These are phyloP conservation scores for Lonicera japonica DNA, from an alignment of 129 eudicot species.

Conservation along the genomic window DNA sequence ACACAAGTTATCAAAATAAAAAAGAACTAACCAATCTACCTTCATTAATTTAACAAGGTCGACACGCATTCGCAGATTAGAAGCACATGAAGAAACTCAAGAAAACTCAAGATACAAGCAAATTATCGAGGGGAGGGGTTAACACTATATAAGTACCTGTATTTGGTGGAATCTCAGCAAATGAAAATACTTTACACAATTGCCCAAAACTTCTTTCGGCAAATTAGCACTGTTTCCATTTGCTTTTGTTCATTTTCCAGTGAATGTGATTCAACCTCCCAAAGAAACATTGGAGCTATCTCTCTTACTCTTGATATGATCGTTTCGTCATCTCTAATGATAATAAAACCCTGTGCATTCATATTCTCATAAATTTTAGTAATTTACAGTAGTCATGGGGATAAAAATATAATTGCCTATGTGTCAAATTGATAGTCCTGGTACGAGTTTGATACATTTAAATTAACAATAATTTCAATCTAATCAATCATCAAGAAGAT, in stretches of 20 bases:
- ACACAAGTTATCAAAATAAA: neutral
- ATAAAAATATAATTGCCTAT: no score
- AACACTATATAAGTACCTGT: conserved; percentile 8
- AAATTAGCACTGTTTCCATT: conserved; percentile 56
- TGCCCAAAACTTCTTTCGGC: conserved; percentile 82
- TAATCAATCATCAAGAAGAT: no score
- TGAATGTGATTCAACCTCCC: conserved; percentile 59
- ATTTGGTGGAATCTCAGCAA: neutral
- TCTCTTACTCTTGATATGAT: conserved; percentile 52
- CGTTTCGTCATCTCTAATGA: conserved; percentile 64
- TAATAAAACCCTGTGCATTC: conserved; percentile 53
- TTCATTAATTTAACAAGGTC: neutral
- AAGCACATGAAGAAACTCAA: neutral
- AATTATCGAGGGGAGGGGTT: neutral
- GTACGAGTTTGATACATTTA: no score
- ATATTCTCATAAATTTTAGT: conserved; percentile 5
- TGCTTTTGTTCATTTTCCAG: conserved; percentile 58
- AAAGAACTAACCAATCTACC: neutral
- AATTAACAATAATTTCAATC: no score
- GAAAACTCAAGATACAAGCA: no score
- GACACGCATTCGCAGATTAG: neutral
- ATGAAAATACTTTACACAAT: conserved; percentile 27
- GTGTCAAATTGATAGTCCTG: no score
- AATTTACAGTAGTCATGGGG: neutral
- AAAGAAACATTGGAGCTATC: conserved; percentile 61